Conservation (phyloP, 2,329 filamentous ascomycete species). For the Incumbomyces lentus region DNA sequence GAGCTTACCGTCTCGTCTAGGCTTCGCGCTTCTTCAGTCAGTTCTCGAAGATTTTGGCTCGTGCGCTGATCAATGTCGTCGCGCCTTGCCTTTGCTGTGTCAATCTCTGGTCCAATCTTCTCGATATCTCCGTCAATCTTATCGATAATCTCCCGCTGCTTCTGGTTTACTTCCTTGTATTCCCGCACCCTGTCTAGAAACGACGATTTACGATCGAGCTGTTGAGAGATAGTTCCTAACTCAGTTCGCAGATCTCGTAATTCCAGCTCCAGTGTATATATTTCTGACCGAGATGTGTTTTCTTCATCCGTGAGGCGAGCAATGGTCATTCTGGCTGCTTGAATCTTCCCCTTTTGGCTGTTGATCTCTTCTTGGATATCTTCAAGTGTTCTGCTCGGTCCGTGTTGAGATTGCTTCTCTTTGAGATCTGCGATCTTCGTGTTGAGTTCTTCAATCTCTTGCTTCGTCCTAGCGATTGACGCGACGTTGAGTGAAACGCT, state of each 20-base stretch:
- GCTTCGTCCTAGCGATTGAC: constrained; percentile 61
- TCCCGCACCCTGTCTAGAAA: constrained; percentile 63
- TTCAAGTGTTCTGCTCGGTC: constrained; percentile 59
- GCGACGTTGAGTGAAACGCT: constrained; percentile 64
- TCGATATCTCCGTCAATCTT: constrained; percentile 63
- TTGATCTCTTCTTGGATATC: constrained; percentile 73
- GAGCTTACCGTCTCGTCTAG: constrained; percentile 67
- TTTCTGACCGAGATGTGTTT: constrained; percentile 58
- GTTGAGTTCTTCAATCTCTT: constrained; percentile 62
- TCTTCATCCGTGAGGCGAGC: constrained; percentile 58
- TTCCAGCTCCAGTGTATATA: constrained; percentile 65
- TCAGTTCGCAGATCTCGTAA: constrained; percentile 64
- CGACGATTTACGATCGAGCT: constrained; percentile 70
- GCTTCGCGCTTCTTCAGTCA: constrained; percentile 60
- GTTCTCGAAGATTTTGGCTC: constrained; percentile 59
- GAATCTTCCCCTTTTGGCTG: constrained; percentile 55
- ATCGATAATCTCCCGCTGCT: constrained; percentile 61
- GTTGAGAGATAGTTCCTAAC: constrained; percentile 57
- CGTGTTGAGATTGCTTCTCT: constrained; percentile 61
- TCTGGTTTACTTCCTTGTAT: constrained; percentile 55
- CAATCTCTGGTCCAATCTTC: constrained; percentile 62
- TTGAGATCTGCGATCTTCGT: constrained; percentile 64
- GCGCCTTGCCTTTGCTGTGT: constrained; percentile 62
- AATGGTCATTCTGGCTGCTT: constrained; percentile 52
- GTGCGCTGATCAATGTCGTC: constrained; percentile 67